These are phyloP conservation scores for Circinella umbellata DNA, from an alignment of 371 early-diverging fungal genomes.

Conservation along the genomic window DNA sequence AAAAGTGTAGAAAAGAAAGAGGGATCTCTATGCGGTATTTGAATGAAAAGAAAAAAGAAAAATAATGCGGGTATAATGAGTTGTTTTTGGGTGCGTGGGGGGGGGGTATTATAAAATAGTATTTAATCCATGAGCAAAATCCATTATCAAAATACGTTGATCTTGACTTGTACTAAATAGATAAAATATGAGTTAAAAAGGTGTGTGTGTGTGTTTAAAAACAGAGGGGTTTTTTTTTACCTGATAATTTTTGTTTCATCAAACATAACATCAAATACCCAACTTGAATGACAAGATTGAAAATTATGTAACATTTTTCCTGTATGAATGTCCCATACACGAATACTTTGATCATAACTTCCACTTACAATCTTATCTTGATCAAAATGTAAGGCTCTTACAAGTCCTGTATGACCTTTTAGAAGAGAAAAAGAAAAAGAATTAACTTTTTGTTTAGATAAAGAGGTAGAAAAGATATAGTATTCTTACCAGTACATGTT, in stretches of 20 bases:
- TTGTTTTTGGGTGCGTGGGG: too few species aligned
- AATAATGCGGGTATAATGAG: background rate
- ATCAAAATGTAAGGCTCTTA: slow-evolving; percentile 85
- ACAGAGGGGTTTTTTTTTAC: slow-evolving; percentile 26
- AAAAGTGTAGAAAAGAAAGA: too few species aligned
- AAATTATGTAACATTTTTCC: slow-evolving; percentile 57
- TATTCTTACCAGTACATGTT: slow-evolving; percentile 46
- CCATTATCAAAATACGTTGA: slow-evolving; percentile 81
- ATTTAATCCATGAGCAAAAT: slow-evolving; percentile 67
- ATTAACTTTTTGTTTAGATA: too few species aligned
- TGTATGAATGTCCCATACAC: slow-evolving; percentile 86
- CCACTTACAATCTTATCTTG: slow-evolving; percentile 57
- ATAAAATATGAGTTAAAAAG: background rate
- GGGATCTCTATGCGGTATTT: background rate
- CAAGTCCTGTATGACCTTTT: slow-evolving; percentile 88
- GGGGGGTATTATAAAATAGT: slow-evolving; percentile 13
- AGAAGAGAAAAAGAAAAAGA: too few species aligned
- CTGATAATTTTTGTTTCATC: slow-evolving; percentile 79
- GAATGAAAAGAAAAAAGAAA: background rate
- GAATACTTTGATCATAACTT: slow-evolving; percentile 94
- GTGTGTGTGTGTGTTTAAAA: too few species aligned
- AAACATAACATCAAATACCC: slow-evolving; percentile 96
- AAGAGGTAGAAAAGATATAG: background rate
- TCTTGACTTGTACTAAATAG: slow-evolving; percentile 75
- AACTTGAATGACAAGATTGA: slow-evolving; percentile 78